These are phyloP conservation scores for Stylosanthes scabra DNA, from an alignment of 331 rosid species.

Conservation along the genomic window DNA sequence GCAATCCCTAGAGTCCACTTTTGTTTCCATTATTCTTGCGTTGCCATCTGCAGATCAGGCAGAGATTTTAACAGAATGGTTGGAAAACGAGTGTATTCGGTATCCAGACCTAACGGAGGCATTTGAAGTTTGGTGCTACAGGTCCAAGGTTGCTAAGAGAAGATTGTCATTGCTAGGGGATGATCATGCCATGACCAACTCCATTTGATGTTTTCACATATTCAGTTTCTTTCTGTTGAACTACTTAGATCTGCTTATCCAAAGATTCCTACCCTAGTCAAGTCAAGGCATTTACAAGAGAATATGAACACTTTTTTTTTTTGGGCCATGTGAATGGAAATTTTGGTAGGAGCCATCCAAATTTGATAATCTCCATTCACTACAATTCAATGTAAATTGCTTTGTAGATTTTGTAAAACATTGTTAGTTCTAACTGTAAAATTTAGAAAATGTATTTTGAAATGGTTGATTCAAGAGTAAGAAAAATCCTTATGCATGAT, in stretches of 20 bases:
- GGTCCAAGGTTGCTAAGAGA: conserved; percentile 86
- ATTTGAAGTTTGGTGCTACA: conserved; percentile 90
- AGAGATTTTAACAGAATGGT: conserved; percentile 79
- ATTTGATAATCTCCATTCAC: conserved; percentile 28
- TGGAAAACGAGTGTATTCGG: conserved; percentile 56
- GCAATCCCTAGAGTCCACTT: conserved; percentile 83
- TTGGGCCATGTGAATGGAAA: conserved; percentile 18
- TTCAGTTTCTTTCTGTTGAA: conserved; percentile 24
- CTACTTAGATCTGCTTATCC: conserved; percentile 29
- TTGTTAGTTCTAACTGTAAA: conserved; percentile 42
- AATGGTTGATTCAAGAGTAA: conserved; percentile 26
- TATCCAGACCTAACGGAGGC: conserved; percentile 95
- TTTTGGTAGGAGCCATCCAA: conserved; percentile 41
- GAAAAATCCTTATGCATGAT: conserved; percentile 27
- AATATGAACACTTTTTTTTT: conserved; percentile 5
- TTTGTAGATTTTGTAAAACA: conserved; percentile 37
- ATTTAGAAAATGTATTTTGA: conserved; percentile 33
- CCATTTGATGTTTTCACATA: conserved; percentile 45
- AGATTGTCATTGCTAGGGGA: conserved; percentile 65
- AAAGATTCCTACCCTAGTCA: conserved; percentile 10
- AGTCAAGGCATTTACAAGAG: conserved; percentile 39
- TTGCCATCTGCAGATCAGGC: conserved; percentile 90
- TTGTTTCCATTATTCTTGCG: conserved; percentile 81
- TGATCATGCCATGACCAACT: conserved; percentile 51
- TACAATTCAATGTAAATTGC: conserved; percentile 28